Conservation (phyloP, 768 basidiomycete genomes). For the Calocybe gangraenosa region DNA sequence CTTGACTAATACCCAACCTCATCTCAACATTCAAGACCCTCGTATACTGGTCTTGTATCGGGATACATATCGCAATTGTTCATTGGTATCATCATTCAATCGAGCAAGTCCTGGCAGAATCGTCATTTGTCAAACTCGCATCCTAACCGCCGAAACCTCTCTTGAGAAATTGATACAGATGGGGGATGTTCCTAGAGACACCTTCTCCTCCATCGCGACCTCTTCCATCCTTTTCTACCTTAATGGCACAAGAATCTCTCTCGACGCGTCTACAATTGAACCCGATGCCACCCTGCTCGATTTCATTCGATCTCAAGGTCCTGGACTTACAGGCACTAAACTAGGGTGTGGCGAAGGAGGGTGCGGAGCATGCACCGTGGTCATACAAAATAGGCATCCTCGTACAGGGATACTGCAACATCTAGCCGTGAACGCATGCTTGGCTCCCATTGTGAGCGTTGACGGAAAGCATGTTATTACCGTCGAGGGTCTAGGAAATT, state of each 20-base stretch:
- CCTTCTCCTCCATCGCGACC: neutral
- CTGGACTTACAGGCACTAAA: slow-evolving; percentile 15
- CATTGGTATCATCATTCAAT: too few relatives aligned
- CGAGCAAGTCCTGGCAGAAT: too few relatives aligned
- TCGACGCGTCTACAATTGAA: slow-evolving; percentile 11
- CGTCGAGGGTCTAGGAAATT: slow-evolving; percentile 11
- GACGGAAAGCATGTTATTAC: slow-evolving; percentile 17
- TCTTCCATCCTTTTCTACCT: slow-evolving; percentile 16
- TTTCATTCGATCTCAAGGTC: slow-evolving; percentile 16
- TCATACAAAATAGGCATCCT: slow-evolving; percentile 15
- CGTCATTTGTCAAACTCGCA: too few relatives aligned
- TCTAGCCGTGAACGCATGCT: slow-evolving; percentile 13
- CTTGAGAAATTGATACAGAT: too few relatives aligned
- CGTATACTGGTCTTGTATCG: too few relatives aligned
- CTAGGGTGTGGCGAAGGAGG: slow-evolving; percentile 15
- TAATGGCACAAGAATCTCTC: slow-evolving; percentile 13
- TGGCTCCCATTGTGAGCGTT: slow-evolving; percentile 14
- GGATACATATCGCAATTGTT: too few relatives aligned
- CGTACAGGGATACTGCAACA: slow-evolving; percentile 13
- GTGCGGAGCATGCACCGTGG: slow-evolving; percentile 16
- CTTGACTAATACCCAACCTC: too few relatives aligned
- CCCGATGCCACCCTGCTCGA: slow-evolving; percentile 16
- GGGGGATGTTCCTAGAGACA: too few relatives aligned
- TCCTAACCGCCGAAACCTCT: too few relatives aligned
- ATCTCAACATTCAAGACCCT: too few relatives aligned